Conservation (phyloP, 768 basidiomycete species). For the Podaxis rugospora region DNA sequence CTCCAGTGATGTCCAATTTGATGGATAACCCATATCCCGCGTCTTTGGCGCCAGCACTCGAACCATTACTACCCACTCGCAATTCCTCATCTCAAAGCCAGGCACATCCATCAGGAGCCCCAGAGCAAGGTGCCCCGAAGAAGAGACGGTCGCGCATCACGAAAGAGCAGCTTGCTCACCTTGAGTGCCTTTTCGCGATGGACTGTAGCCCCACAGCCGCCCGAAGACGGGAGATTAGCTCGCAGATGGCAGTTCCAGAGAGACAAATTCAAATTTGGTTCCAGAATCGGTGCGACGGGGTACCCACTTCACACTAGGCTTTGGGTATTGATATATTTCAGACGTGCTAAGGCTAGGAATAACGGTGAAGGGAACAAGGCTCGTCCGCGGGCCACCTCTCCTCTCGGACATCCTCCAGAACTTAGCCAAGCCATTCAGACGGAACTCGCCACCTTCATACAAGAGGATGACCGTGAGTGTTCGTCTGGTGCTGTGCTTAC, state of each 20-base stretch:
- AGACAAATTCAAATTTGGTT: constrained; percentile 91
- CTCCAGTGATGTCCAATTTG: background rate
- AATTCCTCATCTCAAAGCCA: too few species aligned
- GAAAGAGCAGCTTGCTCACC: constrained; percentile 71
- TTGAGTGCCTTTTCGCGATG: constrained; percentile 64
- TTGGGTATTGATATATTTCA: constrained; percentile 22
- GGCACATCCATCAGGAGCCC: background rate
- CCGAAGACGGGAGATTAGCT: constrained; percentile 69
- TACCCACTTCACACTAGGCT: background rate
- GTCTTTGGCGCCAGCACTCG: background rate
- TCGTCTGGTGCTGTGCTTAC: background rate
- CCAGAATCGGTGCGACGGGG: constrained; percentile 62
- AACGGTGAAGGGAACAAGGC: constrained; percentile 41
- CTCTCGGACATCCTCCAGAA: constrained; percentile 42
- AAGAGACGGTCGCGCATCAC: constrained; percentile 72
- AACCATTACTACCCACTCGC: background rate
- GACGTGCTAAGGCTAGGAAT: constrained; percentile 80
- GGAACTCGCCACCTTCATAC: constrained; percentile 61
- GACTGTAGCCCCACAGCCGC: constrained; percentile 73
- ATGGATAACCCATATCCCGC: background rate
- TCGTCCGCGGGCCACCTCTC: constrained; percentile 33
- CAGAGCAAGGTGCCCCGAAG: background rate
- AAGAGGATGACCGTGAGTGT: constrained; percentile 72
- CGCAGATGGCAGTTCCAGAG: constrained; percentile 75
- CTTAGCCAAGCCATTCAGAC: constrained; percentile 48